Evolutionary conservation across 345 rosid species (phyloP).

Genomic region (Eucalyptus guilfoylei): DNA sequence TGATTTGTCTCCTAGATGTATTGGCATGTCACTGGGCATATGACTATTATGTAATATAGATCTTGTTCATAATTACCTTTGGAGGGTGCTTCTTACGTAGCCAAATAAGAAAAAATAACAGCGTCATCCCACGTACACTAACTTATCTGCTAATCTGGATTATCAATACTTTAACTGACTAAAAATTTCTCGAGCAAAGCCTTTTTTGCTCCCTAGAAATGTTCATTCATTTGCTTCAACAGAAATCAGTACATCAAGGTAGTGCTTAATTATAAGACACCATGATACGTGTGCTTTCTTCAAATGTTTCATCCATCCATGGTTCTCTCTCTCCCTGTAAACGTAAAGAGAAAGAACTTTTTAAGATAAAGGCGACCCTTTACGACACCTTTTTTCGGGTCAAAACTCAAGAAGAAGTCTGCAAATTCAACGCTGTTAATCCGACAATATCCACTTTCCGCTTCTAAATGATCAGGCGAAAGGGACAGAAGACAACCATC

Average conservation of each 20-base stretch:
- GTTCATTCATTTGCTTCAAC: background rate
- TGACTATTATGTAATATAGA: background rate
- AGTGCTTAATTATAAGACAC: background rate
- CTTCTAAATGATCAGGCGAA: background rate
- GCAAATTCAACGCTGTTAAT: background rate
- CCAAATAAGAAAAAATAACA: background rate
- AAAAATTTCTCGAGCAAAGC: background rate
- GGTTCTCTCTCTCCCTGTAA: background rate
- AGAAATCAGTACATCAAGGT: background rate
- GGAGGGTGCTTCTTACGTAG: background rate
- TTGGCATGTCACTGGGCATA: background rate
- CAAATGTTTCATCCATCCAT: background rate
- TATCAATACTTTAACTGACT: background rate
- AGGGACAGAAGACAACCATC: background rate
- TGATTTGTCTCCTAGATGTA: background rate
- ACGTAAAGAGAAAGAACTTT: background rate
- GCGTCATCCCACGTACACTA: background rate
- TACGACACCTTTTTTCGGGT: background rate
- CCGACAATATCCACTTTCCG: background rate
- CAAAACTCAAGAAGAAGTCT: background rate
- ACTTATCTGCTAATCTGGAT: background rate
- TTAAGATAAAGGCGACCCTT: background rate
- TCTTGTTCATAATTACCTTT: background rate
- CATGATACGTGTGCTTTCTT: background rate
- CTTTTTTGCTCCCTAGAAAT: background rate